Percentiles rank a stretch among this genome's conserved stretches.
These are phyloP conservation scores for Chlorociboria aeruginascens DNA, from an alignment of 495 filamentous ascomycete species.

Conservation along the genomic window DNA sequence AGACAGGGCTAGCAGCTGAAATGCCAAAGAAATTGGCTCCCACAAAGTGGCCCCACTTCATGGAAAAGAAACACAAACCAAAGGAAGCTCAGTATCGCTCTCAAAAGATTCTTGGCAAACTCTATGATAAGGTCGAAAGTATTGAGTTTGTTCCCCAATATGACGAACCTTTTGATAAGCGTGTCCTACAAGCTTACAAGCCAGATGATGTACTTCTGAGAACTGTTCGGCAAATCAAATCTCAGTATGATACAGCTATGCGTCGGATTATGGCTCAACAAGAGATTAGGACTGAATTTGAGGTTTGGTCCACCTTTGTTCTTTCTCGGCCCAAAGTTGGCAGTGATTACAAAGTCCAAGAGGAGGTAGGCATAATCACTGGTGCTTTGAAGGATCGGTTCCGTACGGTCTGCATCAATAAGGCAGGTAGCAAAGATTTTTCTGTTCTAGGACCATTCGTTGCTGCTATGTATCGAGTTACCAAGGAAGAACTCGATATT, in stretches of 20 bases:
- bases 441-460: slow-evolving; percentile 53
- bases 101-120: slow-evolving; percentile 58
- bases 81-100: slow-evolving; percentile 52
- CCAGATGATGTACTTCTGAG: slow-evolving; percentile 40
- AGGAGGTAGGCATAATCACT: slow-evolving; percentile 61
- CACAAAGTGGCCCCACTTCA: slow-evolving; percentile 72
- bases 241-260: slow-evolving; percentile 64
- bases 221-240: slow-evolving; percentile 54
- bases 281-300: slow-evolving; percentile 80
- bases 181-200: slow-evolving; percentile 56
- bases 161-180: slow-evolving; percentile 57
- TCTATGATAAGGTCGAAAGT: slow-evolving; percentile 56
- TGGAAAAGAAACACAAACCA: slow-evolving; percentile 53
- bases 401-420: slow-evolving; percentile 46
- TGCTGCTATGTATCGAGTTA: slow-evolving; percentile 79
- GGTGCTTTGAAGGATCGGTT: slow-evolving; percentile 52
- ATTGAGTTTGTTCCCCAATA: slow-evolving; percentile 60
- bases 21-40: slow-evolving; percentile 52
- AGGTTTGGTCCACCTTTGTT: slow-evolving; percentile 78
- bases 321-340: slow-evolving; percentile 52
- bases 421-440: slow-evolving; percentile 49
- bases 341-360: slow-evolving; percentile 75
- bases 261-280: slow-evolving; percentile 76
- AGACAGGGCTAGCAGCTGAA: slow-evolving; percentile 66
- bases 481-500: slow-evolving; percentile 51